These are phyloP conservation scores for Penicillium pulvis DNA, from an alignment of 495 filamentous ascomycete species.

Conservation along the genomic window DNA sequence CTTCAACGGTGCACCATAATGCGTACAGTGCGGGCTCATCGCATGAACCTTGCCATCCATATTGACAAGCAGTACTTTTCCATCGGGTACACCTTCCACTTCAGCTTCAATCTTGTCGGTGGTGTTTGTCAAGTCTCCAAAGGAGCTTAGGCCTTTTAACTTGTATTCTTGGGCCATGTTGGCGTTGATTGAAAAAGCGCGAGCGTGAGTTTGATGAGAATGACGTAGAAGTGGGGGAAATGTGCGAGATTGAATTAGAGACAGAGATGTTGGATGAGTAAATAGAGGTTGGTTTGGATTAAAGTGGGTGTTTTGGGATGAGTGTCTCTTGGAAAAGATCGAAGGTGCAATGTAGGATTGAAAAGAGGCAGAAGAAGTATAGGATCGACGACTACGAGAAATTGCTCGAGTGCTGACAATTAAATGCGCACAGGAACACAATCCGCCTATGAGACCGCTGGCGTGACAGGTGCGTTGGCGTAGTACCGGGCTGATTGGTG, in stretches of 20 bases:
- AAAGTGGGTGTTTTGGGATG: neutral
- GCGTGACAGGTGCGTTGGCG: neutral
- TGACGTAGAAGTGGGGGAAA: neutral
- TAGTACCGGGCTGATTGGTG: slow-evolving; percentile 10
- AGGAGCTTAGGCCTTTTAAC: slow-evolving; percentile 73
- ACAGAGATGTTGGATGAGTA: neutral
- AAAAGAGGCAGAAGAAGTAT: slow-evolving; percentile 5
- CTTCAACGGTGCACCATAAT: slow-evolving; percentile 88
- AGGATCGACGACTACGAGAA: neutral
- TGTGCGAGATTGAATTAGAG: neutral
- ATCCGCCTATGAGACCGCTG: slow-evolving; percentile 23
- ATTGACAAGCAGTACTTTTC: slow-evolving; percentile 83
- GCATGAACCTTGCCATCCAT: slow-evolving; percentile 74
- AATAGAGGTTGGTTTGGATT: neutral
- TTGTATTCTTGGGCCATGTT: slow-evolving; percentile 76
- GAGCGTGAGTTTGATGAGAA: neutral
- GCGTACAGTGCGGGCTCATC: slow-evolving; percentile 84
- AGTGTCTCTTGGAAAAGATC: neutral
- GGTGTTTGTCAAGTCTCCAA: slow-evolving; percentile 62
- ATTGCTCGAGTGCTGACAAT: neutral
- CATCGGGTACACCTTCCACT: slow-evolving; percentile 82
- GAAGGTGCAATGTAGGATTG: neutral
- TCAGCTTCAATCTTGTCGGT: slow-evolving; percentile 87
- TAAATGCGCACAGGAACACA: slow-evolving; percentile 25
- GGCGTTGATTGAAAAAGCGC: slow-evolving; percentile 8